Base-by-base conservation (phyloP, 495 filamentous ascomycete species). In the Penicillium samsonianum region DNA sequence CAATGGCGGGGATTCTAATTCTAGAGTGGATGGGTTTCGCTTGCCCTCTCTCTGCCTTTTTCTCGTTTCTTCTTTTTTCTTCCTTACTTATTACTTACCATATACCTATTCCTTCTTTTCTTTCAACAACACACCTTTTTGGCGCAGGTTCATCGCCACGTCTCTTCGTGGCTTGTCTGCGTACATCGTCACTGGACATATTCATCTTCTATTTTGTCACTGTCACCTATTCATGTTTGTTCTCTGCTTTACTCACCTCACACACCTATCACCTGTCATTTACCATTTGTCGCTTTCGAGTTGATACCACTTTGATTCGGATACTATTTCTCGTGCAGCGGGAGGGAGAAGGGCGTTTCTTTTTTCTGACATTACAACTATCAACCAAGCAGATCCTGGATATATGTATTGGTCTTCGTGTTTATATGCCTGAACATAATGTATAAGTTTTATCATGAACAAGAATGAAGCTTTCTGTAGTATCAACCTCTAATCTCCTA, bases 1-100 rank as follows among this genome's bases (percentile, higher is more conserved):
- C 71, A 67, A 0, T 78, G 75, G 46, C 67, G 70, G 3, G 75
- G 75, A 10, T 78, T 78, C 38, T 78, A 65, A 53, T 31, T 16
- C 17, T 20, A 17, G 2, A 38, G 35, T 38, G 16, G 14, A 38
- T 35, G 10, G 22, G 35, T 17, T 31, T 31, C 14, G 6, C 44
- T n/a, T 33, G 6, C 16, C 1, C 16, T 28, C 23, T 50, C 30
- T 54, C 35, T 38, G 26, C 25, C 28, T 50, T 40, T 54, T 48
- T 31, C n/a, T 50, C 23, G 52, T 23, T 41, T 33, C 28, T 8
- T 43, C 17, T 26, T 53, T 31, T 19, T 35, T 49, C n/a, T n/a
- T n/a, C n/a, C n/a, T n/a, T 45, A 22, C 19, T 28, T 28, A 46
- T 8, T 17, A 28, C 23, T 17, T 50, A 17, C 5, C 20, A 25